These are phyloP conservation scores for Saturnispora quitensis DNA, from an alignment of 805 yeast genomes.

Conservation along the genomic window DNA sequence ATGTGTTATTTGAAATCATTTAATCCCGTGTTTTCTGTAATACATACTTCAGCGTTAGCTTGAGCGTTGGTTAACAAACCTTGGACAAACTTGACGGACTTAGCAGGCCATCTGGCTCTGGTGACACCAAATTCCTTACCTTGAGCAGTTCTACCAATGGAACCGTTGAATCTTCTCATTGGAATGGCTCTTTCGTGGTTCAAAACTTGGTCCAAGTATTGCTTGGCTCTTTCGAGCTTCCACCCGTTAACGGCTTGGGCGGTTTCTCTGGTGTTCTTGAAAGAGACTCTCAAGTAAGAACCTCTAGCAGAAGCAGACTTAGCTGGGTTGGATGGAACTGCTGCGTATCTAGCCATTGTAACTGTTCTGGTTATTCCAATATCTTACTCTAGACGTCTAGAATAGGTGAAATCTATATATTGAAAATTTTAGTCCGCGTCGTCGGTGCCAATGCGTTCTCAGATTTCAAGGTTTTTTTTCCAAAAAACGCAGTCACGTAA, in stretches of 20 bases:
- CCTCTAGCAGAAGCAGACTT: slow-evolving; percentile 99
- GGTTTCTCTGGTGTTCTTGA: slow-evolving; percentile 99
- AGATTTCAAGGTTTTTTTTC: neutral
- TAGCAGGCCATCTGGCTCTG: slow-evolving; percentile 99
- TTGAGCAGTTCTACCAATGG: slow-evolving; percentile 98
- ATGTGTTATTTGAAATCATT: neutral
- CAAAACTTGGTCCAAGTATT: slow-evolving; percentile 90
- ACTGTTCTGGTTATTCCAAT: slow-evolving; percentile 6
- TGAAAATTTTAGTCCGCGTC: slow-evolving; percentile 3
- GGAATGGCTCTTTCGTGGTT: slow-evolving; percentile 99
- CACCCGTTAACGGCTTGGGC: slow-evolving; percentile 98
- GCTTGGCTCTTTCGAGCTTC: slow-evolving; percentile 93
- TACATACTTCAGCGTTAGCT: slow-evolving; percentile 87
- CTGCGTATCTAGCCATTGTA: slow-evolving; percentile 98
- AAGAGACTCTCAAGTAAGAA: slow-evolving; percentile 97
- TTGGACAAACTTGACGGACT: slow-evolving; percentile 91
- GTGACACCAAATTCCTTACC: slow-evolving; percentile 99
- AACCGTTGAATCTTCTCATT: slow-evolving; percentile 94
- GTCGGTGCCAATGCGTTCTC: neutral
- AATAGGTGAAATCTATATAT: slow-evolving; percentile 1
- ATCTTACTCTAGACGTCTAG: neutral
- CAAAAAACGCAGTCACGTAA: slow-evolving; percentile 2
- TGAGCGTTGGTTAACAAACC: slow-evolving; percentile 96
- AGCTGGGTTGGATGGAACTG: slow-evolving; percentile 98
- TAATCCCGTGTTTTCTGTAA: neutral